These are phyloP conservation scores for Leishmania tropica DNA, from an alignment of 208 protist genomes.

Conservation along the genomic window DNA sequence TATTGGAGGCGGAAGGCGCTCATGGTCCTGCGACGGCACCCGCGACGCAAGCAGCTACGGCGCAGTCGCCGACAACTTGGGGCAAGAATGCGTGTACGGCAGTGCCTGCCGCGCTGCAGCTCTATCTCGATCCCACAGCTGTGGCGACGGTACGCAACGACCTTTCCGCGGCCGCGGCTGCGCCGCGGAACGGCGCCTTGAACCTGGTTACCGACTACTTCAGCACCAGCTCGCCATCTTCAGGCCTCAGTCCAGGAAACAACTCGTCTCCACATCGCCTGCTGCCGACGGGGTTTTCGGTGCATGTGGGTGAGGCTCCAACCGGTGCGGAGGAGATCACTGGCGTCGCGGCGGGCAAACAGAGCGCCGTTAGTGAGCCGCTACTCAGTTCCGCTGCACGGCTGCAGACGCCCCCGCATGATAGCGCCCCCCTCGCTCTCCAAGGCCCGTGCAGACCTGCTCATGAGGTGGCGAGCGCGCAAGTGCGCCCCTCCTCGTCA, in stretches of 20 bases:
- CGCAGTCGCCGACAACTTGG: neutral
- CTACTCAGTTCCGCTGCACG: neutral
- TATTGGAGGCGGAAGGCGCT: neutral
- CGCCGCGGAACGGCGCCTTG: constrained; percentile 2
- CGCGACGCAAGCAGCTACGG: neutral
- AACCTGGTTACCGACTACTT: constrained; percentile 8
- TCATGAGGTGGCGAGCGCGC: neutral
- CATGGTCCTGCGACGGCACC: neutral
- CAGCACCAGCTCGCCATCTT: neutral
- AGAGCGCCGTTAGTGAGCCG: neutral
- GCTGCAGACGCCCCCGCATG: neutral
- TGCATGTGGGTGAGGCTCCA: neutral
- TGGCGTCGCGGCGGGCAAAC: neutral
- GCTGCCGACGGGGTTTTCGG: neutral
- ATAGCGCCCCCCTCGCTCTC: neutral
- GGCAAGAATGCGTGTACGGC: neutral
- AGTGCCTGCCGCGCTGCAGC: neutral
- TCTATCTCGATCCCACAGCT: neutral
- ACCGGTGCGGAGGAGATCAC: neutral
- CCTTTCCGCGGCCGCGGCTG: neutral
- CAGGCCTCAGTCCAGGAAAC: neutral
- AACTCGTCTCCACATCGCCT: constrained; percentile 1
- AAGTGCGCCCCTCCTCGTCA: neutral
- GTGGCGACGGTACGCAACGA: neutral
- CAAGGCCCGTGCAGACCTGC: neutral